Conservation (phyloP, 768 basidiomycete genomes). For the Ramaria sp. region DNA sequence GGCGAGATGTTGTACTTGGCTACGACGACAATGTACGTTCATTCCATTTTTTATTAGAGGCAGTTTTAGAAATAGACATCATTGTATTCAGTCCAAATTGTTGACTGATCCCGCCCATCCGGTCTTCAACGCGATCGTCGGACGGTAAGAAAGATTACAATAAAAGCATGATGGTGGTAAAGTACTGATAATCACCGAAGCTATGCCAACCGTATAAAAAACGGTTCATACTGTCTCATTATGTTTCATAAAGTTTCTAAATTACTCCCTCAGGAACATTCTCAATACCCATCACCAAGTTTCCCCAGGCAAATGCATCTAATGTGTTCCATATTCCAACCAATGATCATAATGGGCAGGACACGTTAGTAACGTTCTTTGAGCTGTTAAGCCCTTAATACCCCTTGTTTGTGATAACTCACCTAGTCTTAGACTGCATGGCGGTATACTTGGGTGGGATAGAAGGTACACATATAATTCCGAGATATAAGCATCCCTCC, state of each 20-base stretch:
- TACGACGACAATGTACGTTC: conserved; percentile 42
- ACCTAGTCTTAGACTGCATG: conserved; percentile 18
- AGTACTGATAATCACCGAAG: conserved; percentile 26
- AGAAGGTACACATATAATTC: conserved; percentile 15
- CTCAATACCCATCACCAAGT: conserved; percentile 41
- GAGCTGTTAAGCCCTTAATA: conserved; percentile 25
- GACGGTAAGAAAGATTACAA: background rate
- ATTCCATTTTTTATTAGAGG: no score
- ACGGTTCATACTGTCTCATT: background rate
- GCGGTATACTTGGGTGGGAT: conserved; percentile 48
- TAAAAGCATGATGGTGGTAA: conserved; percentile 14
- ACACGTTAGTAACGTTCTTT: background rate
- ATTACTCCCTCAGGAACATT: conserved; percentile 32
- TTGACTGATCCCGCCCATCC: conserved; percentile 37
- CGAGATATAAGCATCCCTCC: background rate
- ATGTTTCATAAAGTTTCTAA: background rate
- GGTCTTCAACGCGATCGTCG: conserved; percentile 30
- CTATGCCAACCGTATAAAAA: conserved; percentile 34
- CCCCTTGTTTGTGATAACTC: conserved; percentile 17
- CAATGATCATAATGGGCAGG: conserved; percentile 37
- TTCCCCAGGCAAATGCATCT: conserved; percentile 31
- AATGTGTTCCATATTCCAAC: conserved; percentile 40
- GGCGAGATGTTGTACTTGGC: conserved; percentile 44
- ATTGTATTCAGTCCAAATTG: conserved; percentile 28
- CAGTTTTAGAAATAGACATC: no score